Conservation (phyloP, 805 yeast species). For the Monosporozyma aerobia region DNA sequence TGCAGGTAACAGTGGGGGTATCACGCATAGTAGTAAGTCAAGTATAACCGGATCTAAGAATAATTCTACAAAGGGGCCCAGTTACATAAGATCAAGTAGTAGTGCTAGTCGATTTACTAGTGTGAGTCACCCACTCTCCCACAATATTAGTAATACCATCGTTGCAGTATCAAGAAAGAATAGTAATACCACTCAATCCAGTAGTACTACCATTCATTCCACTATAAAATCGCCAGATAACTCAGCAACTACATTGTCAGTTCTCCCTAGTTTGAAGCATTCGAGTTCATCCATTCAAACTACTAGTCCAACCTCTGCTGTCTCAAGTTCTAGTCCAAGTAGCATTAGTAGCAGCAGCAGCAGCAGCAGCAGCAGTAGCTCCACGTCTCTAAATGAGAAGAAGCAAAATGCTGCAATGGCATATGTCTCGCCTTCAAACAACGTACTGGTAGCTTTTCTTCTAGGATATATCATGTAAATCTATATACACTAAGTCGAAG, state of each 20-base stretch:
- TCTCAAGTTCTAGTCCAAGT: not conserved
- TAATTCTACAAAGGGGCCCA: constrained; percentile 3
- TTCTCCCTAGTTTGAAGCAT: not conserved
- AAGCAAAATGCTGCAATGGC: not conserved
- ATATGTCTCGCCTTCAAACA: not conserved
- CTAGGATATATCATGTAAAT: not conserved
- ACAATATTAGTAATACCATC: not conserved
- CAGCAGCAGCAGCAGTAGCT: not conserved
- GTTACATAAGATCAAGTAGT: not conserved
- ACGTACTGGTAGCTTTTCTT: not conserved
- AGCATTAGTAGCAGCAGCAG: not conserved
- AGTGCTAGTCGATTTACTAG: not conserved
- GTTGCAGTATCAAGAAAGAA: not conserved
- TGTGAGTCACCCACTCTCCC: not conserved
- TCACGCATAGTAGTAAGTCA: not conserved
- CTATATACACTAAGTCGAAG: not conserved
- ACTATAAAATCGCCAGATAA: not conserved
- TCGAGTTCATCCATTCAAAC: not conserved
- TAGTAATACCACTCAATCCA: not conserved
- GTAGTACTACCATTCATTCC: not conserved
- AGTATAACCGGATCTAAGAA: not conserved
- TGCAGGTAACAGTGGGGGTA: too few relatives aligned
- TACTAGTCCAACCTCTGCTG: not conserved
- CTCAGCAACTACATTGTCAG: not conserved
- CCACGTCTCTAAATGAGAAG: not conserved